These are phyloP conservation scores for Ogataea degrootiae DNA, from an alignment of 805 yeast genomes.

Conservation along the genomic window DNA sequence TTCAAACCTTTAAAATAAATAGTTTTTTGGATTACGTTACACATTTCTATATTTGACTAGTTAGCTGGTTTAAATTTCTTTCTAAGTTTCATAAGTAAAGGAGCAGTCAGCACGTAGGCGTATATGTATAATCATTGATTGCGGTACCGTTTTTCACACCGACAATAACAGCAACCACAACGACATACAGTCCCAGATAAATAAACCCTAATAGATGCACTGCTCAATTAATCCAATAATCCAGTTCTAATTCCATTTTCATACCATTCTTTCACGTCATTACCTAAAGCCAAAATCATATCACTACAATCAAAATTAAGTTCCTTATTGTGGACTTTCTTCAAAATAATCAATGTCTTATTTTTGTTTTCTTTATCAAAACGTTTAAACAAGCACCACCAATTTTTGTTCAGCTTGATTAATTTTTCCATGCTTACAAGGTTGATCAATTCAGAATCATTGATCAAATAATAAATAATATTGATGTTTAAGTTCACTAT, in stretches of 20 bases:
- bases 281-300: slow-evolving; percentile 19
- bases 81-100: too few relatives aligned
- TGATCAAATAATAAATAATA: slow-evolving; percentile 14
- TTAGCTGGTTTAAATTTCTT: too few relatives aligned
- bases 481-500: slow-evolving; percentile 17
- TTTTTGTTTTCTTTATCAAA: slow-evolving; percentile 6
- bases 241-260: neutral
- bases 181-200: too few relatives aligned
- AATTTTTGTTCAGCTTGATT: slow-evolving; percentile 20
- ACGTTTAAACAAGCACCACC: slow-evolving; percentile 24
- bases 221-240: neutral
- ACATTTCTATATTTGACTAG: too few relatives aligned
- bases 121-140: too few relatives aligned
- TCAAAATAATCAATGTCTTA: slow-evolving; percentile 17
- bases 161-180: too few relatives aligned
- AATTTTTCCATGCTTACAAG: slow-evolving; percentile 17
- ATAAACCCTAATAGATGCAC: too few relatives aligned
- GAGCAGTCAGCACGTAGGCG: too few relatives aligned
- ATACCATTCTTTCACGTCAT: slow-evolving; percentile 23
- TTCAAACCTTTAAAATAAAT: too few relatives aligned
- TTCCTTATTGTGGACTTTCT: slow-evolving; percentile 12
- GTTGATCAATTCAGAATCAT: slow-evolving; percentile 10
- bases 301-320: slow-evolving; percentile 15
- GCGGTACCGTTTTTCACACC: too few relatives aligned
- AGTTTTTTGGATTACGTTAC: too few relatives aligned